These are phyloP conservation scores for Colletotrichum sublineola DNA, from an alignment of 2,329 filamentous ascomycete genomes.

Conservation along the genomic window DNA sequence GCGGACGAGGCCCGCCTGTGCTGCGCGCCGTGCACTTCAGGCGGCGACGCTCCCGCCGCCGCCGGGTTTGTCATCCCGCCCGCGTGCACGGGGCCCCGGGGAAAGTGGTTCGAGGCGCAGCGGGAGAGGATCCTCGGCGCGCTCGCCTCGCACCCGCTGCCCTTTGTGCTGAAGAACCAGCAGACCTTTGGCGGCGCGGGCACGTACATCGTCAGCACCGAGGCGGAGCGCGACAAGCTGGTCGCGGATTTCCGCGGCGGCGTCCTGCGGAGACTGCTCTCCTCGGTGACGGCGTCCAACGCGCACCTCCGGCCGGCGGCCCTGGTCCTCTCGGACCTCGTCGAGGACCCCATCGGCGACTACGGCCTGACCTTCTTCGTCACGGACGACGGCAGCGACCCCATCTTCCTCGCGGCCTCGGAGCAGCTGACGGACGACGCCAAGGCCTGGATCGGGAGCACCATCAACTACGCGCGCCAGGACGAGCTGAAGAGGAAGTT, in stretches of 20 bases:
- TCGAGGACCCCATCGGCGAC: constrained; percentile 49
- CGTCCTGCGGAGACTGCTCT: constrained; percentile 49
- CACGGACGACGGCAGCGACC: constrained; percentile 44
- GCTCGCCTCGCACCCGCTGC: constrained; percentile 46
- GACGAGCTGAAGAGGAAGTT: constrained; percentile 48
- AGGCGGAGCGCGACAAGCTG: constrained; percentile 47
- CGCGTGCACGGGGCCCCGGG: constrained; percentile 47
- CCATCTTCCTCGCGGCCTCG: constrained; percentile 51
- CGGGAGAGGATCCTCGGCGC: constrained; percentile 45
- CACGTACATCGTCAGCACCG: constrained; percentile 49
- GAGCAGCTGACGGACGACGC: constrained; percentile 52
- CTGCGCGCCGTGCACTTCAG: constrained; percentile 45
- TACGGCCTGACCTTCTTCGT: constrained; percentile 54
- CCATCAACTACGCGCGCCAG: constrained; percentile 51
- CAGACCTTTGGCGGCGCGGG: constrained; percentile 55
- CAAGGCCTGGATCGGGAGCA: constrained; percentile 53
- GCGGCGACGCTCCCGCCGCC: constrained; percentile 15
- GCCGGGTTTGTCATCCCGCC: constrained; percentile 46
- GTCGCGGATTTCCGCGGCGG: constrained; percentile 46
- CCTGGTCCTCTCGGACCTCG: constrained; percentile 50
- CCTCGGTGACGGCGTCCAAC: constrained; percentile 49
- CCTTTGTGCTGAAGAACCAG: constrained; percentile 56
- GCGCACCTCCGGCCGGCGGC: constrained; percentile 50
- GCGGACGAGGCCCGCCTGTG: constrained; percentile 43
- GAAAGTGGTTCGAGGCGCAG: constrained; percentile 49